These are phyloP conservation scores for Pseudocercospora pini-densiflorae DNA, from an alignment of 2,329 filamentous ascomycete genomes.

Conservation along the genomic window DNA sequence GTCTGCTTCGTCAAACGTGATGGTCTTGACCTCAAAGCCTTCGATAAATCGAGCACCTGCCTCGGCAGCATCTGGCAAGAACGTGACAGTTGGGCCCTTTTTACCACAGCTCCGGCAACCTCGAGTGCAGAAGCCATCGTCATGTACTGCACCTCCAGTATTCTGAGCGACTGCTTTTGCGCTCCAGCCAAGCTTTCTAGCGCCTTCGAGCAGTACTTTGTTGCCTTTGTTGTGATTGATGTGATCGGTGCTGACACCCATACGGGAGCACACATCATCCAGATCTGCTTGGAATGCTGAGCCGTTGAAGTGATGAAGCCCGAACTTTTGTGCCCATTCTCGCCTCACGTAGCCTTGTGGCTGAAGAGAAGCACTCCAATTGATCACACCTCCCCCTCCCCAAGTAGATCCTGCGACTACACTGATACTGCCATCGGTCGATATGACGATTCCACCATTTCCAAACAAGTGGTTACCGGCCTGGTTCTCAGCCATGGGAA, in stretches of 20 bases:
- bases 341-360: conserved; percentile 76
- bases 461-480: conserved; percentile 71
- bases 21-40: conserved; percentile 72
- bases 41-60: conserved; percentile 83
- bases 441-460: conserved; percentile 64
- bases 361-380: conserved; percentile 74
- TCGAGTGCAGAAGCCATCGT: conserved; percentile 68
- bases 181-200: conserved; percentile 72
- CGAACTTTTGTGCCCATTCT: conserved; percentile 73
- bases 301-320: conserved; percentile 74
- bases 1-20: conserved; percentile 67
- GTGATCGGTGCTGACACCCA: conserved; percentile 71
- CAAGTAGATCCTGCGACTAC: conserved; percentile 73
- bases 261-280: conserved; percentile 76
- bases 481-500: conserved; percentile 72
- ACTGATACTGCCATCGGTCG: conserved; percentile 54
- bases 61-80: conserved; percentile 76
- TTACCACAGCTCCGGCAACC: conserved; percentile 71
- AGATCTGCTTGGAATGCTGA: conserved; percentile 76
- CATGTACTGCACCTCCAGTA: conserved; percentile 72
- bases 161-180: conserved; percentile 78
- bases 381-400: conserved; percentile 83
- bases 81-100: conserved; percentile 76
- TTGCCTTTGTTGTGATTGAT: conserved; percentile 77
- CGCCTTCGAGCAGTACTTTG: conserved; percentile 72